Conservation (phyloP, 768 basidiomycete genomes). For the Omphalotus guepiniiformis region DNA sequence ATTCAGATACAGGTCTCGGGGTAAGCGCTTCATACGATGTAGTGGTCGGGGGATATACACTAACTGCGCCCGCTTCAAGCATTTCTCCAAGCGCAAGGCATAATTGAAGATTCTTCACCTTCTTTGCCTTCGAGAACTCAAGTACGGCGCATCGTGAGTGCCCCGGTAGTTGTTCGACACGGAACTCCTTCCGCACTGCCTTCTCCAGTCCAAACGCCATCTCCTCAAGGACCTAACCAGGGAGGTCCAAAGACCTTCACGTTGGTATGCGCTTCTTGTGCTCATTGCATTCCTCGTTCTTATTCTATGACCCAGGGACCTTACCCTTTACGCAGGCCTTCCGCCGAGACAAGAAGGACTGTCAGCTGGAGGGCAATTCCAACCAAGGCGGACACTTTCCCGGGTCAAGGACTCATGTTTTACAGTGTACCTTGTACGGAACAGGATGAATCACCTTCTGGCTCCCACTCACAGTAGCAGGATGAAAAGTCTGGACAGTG, state of each 20-base stretch:
- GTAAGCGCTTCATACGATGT: conserved; percentile 26
- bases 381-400: not conserved
- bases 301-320: not conserved
- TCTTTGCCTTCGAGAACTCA: conserved; percentile 17
- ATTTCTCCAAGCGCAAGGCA: conserved; percentile 49
- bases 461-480: not conserved
- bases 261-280: not conserved
- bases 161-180: conserved; percentile 29
- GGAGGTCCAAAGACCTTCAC: not conserved
- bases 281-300: not conserved
- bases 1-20: conserved; percentile 58
- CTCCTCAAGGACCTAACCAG: not conserved
- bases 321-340: conserved; percentile 14
- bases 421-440: not conserved
- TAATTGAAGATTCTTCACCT: conserved; percentile 29
- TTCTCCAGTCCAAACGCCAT: conserved; percentile 6
- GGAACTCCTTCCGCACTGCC: not conserved
- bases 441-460: not conserved
- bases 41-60: not conserved
- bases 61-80: conserved; percentile 25
- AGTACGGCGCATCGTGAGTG: conserved; percentile 37
- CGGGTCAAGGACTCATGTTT: conserved; percentile 2
- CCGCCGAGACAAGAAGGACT: conserved; percentile 21
- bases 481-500: not conserved
- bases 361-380: conserved; percentile 18